Conservation (phyloP, 164 flowering plant genomes). For the Vitis vinifera region DNA sequence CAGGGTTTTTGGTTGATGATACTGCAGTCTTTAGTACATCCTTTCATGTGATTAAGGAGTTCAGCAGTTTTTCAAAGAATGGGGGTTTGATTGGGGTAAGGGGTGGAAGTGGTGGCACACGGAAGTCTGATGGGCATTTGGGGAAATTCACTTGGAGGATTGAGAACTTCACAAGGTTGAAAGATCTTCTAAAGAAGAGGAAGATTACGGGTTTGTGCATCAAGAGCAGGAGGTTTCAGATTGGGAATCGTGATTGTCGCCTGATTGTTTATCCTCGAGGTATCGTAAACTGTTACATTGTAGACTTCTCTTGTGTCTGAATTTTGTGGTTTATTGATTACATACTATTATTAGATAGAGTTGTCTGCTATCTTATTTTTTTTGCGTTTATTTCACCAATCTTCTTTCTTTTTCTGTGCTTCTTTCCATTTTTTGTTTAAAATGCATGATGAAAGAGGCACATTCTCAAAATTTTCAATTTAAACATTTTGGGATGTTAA, state of each 20-base stretch:
- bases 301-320: neutral
- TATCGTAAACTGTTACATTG: slow-evolving; percentile 21
- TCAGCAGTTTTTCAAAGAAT: slow-evolving; percentile 73
- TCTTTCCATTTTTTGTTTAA: no score
- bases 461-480: neutral
- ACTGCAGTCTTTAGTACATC: slow-evolving; percentile 90
- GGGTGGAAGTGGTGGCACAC: slow-evolving; percentile 45
- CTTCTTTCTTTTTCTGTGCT: no score
- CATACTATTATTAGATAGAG: no score
- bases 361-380: no score
- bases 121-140: slow-evolving; percentile 85
- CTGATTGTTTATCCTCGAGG: slow-evolving; percentile 99
- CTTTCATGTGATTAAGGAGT: slow-evolving; percentile 90
- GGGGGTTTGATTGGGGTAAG: slow-evolving; percentile 60
- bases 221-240: slow-evolving; percentile 96
- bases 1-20: slow-evolving; percentile 86
- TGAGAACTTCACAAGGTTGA: slow-evolving; percentile 86
- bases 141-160: slow-evolving; percentile 96
- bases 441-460: no score
- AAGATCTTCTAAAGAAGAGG: slow-evolving; percentile 93
- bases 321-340: no score
- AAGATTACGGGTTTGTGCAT: slow-evolving; percentile 96
- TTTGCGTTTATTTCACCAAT: no score
- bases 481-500: no score
- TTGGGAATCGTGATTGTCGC: slow-evolving; percentile 95